Base-by-base conservation (phyloP, 1,139 yeast genomes). In the Geotrichum fermentans region DNA sequence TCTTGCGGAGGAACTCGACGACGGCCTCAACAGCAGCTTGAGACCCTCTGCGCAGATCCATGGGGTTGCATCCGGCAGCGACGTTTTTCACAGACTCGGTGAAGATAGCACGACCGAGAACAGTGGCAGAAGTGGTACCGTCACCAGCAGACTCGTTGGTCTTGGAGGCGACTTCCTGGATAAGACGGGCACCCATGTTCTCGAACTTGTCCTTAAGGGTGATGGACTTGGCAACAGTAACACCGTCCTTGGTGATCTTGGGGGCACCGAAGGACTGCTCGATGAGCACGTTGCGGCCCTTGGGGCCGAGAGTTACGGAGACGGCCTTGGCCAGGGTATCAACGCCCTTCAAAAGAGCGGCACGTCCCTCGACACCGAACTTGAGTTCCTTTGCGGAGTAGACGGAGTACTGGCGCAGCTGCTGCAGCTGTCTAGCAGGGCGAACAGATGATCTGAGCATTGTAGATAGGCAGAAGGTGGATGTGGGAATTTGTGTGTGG, bases 51-150 rank as follows among this genome's bases (percentile, higher is more conserved):
- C 98, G 86, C 69, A 92, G 80, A 68, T 92, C 98, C 97, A 92
- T 94, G 66, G 98, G 98, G 77, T 92, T 92, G 75, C 98, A 92
- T 55, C 98, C 98, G 55, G 98, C 97, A 55, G 98, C 98, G 51
- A 92, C 98, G 65, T 92, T 90, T 78, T 92, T 92, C 56, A 92
- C 97, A 24, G 95, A 83, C 73, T 92, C 98, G 57, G 97, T 85
- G 77, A 92, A 92, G 62, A 92, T 92, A 53, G 97, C 88, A 73
- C 96, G 86, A 62, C 97, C 98, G 59, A 92, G 79, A 51, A 92
- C 95, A 52, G 98, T 92, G 62, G 98, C 98, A 46, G 96, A 85
- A 45, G 98, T 92, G 60, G 98, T 92, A 75, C 98, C 98, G 66
- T 92, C 98, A 76, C 98, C 98, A 55, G 98, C 98, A 62, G 88